Conservation (phyloP, 257 asterid species). For the Solanum lycopersicoides region DNA sequence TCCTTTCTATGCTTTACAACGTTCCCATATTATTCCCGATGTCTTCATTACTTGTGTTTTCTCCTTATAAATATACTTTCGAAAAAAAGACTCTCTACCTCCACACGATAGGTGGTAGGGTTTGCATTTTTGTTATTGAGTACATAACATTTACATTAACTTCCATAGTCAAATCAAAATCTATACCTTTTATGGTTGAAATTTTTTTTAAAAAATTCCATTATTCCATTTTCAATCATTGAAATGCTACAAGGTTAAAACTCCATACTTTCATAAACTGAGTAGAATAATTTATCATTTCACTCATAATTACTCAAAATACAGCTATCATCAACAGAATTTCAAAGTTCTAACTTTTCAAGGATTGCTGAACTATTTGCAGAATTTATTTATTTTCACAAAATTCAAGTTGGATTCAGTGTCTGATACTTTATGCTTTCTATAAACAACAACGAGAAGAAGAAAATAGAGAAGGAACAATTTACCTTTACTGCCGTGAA, state of each 20-base stretch:
- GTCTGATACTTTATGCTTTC: neutral
- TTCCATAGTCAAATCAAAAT: neutral
- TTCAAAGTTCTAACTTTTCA: neutral
- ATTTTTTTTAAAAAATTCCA: neutral
- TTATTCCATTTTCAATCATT: neutral
- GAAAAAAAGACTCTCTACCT: neutral
- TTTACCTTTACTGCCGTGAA: neutral
- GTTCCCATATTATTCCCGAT: neutral
- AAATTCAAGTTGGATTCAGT: neutral
- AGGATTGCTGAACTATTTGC: neutral
- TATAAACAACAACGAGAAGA: neutral
- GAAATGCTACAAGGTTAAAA: neutral
- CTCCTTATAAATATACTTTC: neutral
- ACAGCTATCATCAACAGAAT: neutral
- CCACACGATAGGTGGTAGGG: neutral
- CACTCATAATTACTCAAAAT: neutral
- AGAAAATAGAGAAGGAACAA: neutral
- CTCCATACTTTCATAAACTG: neutral
- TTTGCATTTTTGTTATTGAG: neutral
- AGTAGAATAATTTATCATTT: neutral
- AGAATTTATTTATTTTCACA: neutral
- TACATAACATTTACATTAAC: neutral
- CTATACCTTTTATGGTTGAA: neutral
- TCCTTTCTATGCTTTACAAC: neutral
- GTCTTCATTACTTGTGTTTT: neutral